phyloP scores from a whole-genome alignment of 2,329 filamentous ascomycete genomes.

The Ceratocystis lukuohia region DNA sequence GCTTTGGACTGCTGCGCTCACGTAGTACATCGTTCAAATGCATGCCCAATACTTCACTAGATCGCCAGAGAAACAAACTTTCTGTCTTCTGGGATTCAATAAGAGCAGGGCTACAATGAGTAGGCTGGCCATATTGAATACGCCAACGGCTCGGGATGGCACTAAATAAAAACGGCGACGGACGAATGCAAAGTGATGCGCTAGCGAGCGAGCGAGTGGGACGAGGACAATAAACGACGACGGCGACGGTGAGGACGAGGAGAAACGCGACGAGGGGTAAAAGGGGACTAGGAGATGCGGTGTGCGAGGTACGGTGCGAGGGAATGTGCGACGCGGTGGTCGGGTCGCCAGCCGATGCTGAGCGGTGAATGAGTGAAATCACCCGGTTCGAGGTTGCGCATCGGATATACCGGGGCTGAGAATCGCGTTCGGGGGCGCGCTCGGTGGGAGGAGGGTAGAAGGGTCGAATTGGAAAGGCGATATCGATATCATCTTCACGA shows the following conservation, averaged over 20 bases:
- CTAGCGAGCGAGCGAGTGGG: background rate
- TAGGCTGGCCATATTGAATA: background rate
- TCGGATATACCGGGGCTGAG: slow-evolving; percentile 6
- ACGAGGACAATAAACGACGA: slow-evolving; percentile 8
- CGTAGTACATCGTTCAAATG: slow-evolving; percentile 10
- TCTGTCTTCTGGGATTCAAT: background rate
- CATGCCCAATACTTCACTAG: slow-evolving; percentile 17
- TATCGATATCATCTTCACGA: slow-evolving; percentile 13
- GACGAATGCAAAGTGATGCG: slow-evolving; percentile 6
- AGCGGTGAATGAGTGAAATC: slow-evolving; percentile 1
- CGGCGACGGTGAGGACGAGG: slow-evolving; percentile 3
- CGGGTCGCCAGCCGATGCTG: slow-evolving; percentile 5
- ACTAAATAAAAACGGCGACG: slow-evolving; percentile 8
- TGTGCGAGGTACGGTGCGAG: background rate
- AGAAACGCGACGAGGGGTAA: slow-evolving; percentile 2
- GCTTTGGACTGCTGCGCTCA: slow-evolving; percentile 11
- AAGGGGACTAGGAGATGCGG: background rate
- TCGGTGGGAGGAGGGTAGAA: slow-evolving; percentile 8
- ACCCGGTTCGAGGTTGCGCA: slow-evolving; percentile 2
- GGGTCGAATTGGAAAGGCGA: slow-evolving; percentile 10
- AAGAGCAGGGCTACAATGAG: slow-evolving; percentile 6
- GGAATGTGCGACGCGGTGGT: slow-evolving; percentile 6
- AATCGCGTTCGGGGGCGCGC: background rate
- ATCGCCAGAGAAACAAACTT: slow-evolving; percentile 7
- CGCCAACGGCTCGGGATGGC: slow-evolving; percentile 6